Conservation (phyloP, 1,284 basidiomycete species). For the Ustilago loliicola region DNA sequence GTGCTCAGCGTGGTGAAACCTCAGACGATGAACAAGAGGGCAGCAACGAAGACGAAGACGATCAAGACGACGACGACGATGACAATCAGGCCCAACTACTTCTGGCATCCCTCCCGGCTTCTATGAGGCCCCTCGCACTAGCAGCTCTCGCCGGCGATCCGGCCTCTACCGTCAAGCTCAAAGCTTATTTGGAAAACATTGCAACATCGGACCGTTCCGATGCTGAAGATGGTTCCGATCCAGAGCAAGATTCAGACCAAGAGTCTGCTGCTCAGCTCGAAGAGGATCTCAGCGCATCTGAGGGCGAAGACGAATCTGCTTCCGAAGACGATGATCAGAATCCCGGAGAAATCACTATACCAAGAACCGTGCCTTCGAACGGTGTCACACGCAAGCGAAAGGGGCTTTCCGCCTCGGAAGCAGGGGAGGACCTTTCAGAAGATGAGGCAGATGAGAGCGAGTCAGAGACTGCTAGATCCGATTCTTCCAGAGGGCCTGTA, state of each 20-base stretch:
- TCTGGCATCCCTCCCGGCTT: conserved; percentile 15
- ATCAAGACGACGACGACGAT: conserved; percentile 13
- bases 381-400: conserved; percentile 30
- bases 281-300: conserved; percentile 14
- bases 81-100: conserved; percentile 22
- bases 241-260: conserved; percentile 7
- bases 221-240: conserved; percentile 11
- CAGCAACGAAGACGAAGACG: conserved; percentile 14
- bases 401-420: conserved; percentile 6
- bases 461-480: conserved; percentile 25
- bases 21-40: conserved; percentile 16
- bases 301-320: conserved; percentile 4
- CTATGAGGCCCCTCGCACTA: conserved; percentile 25
- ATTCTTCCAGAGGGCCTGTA: conserved; percentile 7
- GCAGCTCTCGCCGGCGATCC: conserved; percentile 29
- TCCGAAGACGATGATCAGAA: conserved; percentile 17
- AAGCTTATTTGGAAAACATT: conserved; percentile 23
- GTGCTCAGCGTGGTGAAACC: conserved; percentile 3
- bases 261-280: conserved; percentile 4
- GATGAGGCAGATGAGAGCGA: conserved; percentile 4
- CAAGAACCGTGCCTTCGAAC: conserved; percentile 7
- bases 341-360: not conserved
- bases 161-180: conserved; percentile 10
- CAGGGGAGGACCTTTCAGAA: conserved; percentile 9
- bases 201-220: conserved; percentile 32